phyloP scores from a whole-genome alignment of 345 rosid genomes.

The Euphorbia peplus region DNA sequence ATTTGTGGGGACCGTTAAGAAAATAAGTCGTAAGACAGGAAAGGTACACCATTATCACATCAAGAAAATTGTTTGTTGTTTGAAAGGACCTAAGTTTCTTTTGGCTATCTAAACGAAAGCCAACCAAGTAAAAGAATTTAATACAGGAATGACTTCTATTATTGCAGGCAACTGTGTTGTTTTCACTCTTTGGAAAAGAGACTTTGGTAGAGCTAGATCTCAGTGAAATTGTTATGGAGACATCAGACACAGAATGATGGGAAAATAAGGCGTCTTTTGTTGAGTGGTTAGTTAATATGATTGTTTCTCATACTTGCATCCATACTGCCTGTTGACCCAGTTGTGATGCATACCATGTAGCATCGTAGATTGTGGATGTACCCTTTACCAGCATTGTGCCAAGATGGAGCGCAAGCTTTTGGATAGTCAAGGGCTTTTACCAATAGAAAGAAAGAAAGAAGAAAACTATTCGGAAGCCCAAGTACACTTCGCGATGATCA shows the following conservation, averaged over 20 bases:
- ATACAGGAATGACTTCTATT: background rate
- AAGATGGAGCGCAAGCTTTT: background rate
- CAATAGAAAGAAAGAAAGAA: background rate
- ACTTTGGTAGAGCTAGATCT: slow-evolving; percentile 69
- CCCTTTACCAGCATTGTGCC: background rate
- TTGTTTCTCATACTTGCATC: background rate
- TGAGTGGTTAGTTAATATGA: slow-evolving; percentile 12
- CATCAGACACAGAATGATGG: slow-evolving; percentile 27
- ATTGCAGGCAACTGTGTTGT: slow-evolving; percentile 80
- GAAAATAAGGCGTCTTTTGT: slow-evolving; percentile 13
- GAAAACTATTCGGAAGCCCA: background rate
- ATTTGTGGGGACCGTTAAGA: slow-evolving; percentile 67
- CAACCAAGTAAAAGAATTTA: background rate
- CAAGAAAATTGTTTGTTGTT: slow-evolving; percentile 8
- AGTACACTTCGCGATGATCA: background rate
- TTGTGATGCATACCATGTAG: background rate
- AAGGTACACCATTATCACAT: slow-evolving; percentile 42
- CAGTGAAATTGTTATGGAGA: slow-evolving; percentile 63
- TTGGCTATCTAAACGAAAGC: background rate
- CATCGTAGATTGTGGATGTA: background rate
- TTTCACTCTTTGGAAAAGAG: slow-evolving; percentile 85
- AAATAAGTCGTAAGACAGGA: slow-evolving; percentile 63
- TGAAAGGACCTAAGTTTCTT: background rate
- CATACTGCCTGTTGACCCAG: too few species aligned
- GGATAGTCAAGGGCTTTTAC: background rate